These are phyloP conservation scores for Lodderomyces parapsilosis DNA, from an alignment of 1,139 yeast species.

Conservation along the genomic window DNA sequence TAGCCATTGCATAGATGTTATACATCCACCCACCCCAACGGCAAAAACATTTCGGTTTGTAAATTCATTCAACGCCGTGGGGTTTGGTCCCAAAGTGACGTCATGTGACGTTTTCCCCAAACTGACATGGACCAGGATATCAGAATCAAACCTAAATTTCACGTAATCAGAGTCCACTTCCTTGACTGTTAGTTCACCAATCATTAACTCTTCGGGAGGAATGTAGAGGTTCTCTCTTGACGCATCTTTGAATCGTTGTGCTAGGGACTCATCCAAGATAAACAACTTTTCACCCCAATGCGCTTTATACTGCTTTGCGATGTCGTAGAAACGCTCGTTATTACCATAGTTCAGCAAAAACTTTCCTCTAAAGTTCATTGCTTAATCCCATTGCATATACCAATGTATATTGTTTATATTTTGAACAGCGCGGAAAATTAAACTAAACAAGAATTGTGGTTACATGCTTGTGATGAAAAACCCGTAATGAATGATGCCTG, in stretches of 20 bases:
- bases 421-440: neutral
- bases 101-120: neutral
- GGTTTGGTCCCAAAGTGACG: conserved; percentile 5
- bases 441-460: neutral
- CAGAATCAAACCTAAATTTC: conserved; percentile 7
- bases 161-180: conserved; percentile 8
- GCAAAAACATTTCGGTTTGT: conserved; percentile 41
- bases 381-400: neutral
- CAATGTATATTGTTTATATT: neutral
- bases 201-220: conserved; percentile 7
- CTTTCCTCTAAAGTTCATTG: conserved; percentile 2
- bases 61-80: conserved; percentile 13
- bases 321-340: conserved; percentile 28
- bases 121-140: neutral
- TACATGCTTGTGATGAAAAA: neutral
- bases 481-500: conserved; percentile 13
- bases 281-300: conserved; percentile 38
- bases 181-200: conserved; percentile 7
- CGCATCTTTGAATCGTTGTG: conserved; percentile 4
- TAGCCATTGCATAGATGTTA: conserved; percentile 60
- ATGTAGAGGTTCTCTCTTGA: conserved; percentile 6
- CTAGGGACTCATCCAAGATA: conserved; percentile 25
- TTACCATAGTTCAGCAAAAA: conserved; percentile 25
- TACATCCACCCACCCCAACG: conserved; percentile 53
- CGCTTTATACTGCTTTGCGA: conserved; percentile 26